phyloP scores from a whole-genome alignment of 768 basidiomycete genomes.

The Pisolithus tinctorius region DNA sequence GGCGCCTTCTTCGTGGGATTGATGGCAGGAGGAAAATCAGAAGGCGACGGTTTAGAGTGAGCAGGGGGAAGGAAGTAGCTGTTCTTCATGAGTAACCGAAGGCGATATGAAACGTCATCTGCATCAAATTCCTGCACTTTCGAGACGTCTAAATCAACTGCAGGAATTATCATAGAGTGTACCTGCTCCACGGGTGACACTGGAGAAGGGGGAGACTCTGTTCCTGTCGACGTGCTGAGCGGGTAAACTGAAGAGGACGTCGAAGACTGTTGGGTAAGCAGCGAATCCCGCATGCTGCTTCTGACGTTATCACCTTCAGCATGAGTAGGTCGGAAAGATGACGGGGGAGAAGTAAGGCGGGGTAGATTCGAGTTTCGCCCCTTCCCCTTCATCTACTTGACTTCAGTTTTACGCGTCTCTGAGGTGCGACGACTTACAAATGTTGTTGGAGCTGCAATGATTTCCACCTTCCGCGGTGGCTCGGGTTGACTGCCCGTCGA shows the following conservation, averaged over 20 bases:
- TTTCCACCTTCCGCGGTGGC: constrained; percentile 9
- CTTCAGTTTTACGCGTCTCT: constrained; percentile 11
- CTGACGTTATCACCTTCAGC: constrained; percentile 33
- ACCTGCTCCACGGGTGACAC: constrained; percentile 44
- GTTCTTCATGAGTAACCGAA: constrained; percentile 79
- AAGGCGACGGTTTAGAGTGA: constrained; percentile 70
- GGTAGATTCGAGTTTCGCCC: constrained; percentile 26
- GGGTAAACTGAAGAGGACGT: constrained; percentile 78
- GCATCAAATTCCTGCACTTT: constrained; percentile 48
- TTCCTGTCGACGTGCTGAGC: constrained; percentile 58
- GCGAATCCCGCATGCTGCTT: constrained; percentile 50
- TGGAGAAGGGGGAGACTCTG: constrained; percentile 61
- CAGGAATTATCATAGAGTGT: constrained; percentile 37
- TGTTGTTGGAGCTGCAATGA: constrained; percentile 5
- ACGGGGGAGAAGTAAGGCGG: constrained; percentile 30
- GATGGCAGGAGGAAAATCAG: constrained; percentile 46
- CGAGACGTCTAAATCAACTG: constrained; percentile 42
- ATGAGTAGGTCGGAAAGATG: constrained; percentile 24
- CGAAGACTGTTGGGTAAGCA: constrained; percentile 56
- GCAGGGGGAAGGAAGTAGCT: constrained; percentile 87
- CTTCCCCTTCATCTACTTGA: constrained; percentile 27
- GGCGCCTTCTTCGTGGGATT: constrained; percentile 37
- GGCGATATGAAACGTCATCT: constrained; percentile 81
- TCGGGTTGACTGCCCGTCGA: constrained; percentile 8
- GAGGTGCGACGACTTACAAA: constrained; percentile 15